phyloP scores from a whole-genome alignment of 2,329 filamentous ascomycete species.

The Fusarium setosum region DNA sequence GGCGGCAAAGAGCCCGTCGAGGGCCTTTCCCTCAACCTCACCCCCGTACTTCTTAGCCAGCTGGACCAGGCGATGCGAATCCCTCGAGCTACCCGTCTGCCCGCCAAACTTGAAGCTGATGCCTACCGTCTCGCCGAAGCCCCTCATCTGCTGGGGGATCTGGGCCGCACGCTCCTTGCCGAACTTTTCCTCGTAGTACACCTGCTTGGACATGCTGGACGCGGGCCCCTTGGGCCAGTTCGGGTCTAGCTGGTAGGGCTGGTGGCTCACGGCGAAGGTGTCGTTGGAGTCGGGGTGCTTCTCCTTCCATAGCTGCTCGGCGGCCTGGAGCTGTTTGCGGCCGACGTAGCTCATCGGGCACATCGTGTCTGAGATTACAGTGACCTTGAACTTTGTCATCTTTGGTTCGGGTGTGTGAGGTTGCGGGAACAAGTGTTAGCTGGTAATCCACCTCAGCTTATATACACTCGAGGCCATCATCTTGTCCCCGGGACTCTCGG shows the following conservation, averaged over 20 bases:
- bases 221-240: constrained; percentile 45
- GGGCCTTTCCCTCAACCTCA: constrained; percentile 68
- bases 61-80: constrained; percentile 75
- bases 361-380: constrained; percentile 61
- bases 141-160: constrained; percentile 45
- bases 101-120: constrained; percentile 70
- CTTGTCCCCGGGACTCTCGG: background rate
- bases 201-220: constrained; percentile 50
- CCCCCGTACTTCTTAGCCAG: constrained; percentile 61
- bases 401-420: constrained; percentile 17
- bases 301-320: constrained; percentile 55
- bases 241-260: constrained; percentile 58
- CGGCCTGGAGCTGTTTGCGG: constrained; percentile 57
- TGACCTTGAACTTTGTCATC: constrained; percentile 70
- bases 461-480: constrained; percentile 20
- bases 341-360: constrained; percentile 66
- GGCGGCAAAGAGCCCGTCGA: constrained; percentile 54
- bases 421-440: background rate
- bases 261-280: constrained; percentile 64
- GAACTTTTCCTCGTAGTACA: constrained; percentile 61
- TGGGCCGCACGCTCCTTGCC: constrained; percentile 68
- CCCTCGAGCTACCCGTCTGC: constrained; percentile 79
- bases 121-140: constrained; percentile 48
- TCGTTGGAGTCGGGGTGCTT: constrained; percentile 62
- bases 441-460: background rate